Conservation (phyloP, 768 basidiomycete species). For the Pleurotus giganteus region DNA sequence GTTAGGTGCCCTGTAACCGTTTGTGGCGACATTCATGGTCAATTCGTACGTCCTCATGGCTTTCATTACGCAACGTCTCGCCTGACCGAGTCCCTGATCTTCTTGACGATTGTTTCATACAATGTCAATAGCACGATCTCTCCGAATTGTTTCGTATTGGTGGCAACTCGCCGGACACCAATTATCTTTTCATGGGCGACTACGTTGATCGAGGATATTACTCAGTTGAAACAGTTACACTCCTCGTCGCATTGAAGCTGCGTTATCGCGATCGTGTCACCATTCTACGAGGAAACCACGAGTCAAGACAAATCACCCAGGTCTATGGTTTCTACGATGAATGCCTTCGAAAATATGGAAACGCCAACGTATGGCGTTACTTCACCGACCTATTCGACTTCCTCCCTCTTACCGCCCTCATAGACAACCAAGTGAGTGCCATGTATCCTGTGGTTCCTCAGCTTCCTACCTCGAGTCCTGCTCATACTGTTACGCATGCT, state of each 20-base stretch:
- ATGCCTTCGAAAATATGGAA: conserved; percentile 98
- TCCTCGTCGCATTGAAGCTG: conserved; percentile 95
- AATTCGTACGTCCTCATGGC: conserved; percentile 78
- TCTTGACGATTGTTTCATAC: conserved; percentile 5
- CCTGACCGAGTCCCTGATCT: conserved; percentile 12
- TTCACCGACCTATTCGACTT: conserved; percentile 99
- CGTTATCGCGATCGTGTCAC: conserved; percentile 98
- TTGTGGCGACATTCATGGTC: conserved; percentile 99
- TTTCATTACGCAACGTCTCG: conserved; percentile 16
- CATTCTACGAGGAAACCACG: conserved; percentile 97
- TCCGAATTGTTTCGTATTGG: conserved; percentile 98
- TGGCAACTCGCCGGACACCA: conserved; percentile 97
- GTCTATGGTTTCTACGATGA: conserved; percentile 99
- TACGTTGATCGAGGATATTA: conserved; percentile 99
- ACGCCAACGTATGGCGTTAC: conserved; percentile 99
- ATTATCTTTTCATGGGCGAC: conserved; percentile 99
- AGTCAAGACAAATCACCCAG: conserved; percentile 98
- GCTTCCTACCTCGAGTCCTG: neutral
- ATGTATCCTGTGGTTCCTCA: neutral
- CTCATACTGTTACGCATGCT: neutral
- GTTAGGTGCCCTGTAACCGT: conserved; percentile 99
- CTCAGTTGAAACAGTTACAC: conserved; percentile 97
- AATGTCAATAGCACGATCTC: conserved; percentile 82
- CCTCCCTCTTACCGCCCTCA: conserved; percentile 93
- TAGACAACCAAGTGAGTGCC: conserved; percentile 93